Evolutionary conservation across 2,329 filamentous ascomycete genomes (phyloP).

Genomic region (Curvularia sp.): DNA sequence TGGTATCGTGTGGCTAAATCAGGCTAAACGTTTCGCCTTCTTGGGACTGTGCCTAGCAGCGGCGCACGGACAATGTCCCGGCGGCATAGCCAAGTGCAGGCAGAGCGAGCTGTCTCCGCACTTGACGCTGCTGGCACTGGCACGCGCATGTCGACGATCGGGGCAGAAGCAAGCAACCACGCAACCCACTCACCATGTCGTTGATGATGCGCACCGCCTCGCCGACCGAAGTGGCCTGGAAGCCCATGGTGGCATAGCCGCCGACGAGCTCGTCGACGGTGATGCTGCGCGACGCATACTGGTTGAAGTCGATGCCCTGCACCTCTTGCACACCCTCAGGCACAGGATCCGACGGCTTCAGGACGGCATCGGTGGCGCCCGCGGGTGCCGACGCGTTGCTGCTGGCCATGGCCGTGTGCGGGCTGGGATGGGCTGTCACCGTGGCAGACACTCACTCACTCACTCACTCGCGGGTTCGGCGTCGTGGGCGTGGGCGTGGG

Average conservation of each 20-base stretch:
- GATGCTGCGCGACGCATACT: slow-evolving; percentile 74
- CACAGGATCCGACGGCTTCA: slow-evolving; percentile 83
- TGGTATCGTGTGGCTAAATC: slow-evolving; percentile 36
- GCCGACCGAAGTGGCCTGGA: slow-evolving; percentile 79
- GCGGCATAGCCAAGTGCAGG: not conserved
- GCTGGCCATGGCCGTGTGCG: slow-evolving; percentile 11
- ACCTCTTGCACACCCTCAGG: slow-evolving; percentile 81
- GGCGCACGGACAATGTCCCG: slow-evolving; percentile 34
- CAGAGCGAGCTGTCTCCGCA: slow-evolving; percentile 26
- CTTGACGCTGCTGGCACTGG: slow-evolving; percentile 16
- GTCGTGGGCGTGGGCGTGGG: slow-evolving; percentile 8
- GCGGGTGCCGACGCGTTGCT: slow-evolving; percentile 48
- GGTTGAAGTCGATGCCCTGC: slow-evolving; percentile 90
- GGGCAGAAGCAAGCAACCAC: slow-evolving; percentile 13
- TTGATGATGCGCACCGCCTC: slow-evolving; percentile 93
- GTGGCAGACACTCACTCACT: not conserved
- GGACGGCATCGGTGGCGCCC: slow-evolving; percentile 74
- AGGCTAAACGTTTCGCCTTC: slow-evolving; percentile 42
- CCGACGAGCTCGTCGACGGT: slow-evolving; percentile 84
- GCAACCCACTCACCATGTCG: slow-evolving; percentile 74
- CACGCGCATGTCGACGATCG: slow-evolving; percentile 17
- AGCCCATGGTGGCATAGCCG: slow-evolving; percentile 86
- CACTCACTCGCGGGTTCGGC: not conserved
- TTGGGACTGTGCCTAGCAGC: slow-evolving; percentile 13
- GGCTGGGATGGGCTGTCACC: slow-evolving; percentile 4